Evolutionary conservation across 768 basidiomycete species (phyloP).

Genomic region (Lentinula aciculospora): DNA sequence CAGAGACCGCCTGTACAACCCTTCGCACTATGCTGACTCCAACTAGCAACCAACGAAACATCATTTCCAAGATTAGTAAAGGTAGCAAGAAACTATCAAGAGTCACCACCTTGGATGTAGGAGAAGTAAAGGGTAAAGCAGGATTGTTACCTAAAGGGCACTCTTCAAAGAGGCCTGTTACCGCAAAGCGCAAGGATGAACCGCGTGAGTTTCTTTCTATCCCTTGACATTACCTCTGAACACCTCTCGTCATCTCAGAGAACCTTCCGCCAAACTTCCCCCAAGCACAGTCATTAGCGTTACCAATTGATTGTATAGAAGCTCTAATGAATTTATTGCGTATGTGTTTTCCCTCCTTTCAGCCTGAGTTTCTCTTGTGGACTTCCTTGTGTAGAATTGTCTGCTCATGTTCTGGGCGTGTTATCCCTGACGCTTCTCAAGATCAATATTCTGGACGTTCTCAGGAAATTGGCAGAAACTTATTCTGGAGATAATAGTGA

Average conservation of each 20-base stretch:
- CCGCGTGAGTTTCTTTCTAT: conserved; percentile 12
- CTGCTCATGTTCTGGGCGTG: conserved; percentile 59
- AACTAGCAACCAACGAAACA: conserved; percentile 16
- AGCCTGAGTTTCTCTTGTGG: background rate
- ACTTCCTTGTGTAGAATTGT: conserved; percentile 41
- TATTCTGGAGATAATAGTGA: conserved; percentile 35
- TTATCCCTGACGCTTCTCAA: conserved; percentile 62
- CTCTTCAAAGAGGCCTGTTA: conserved; percentile 27
- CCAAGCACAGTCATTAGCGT: background rate
- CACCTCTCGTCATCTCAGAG: conserved; percentile 1
- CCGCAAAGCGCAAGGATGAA: conserved; percentile 36
- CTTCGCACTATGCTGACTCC: conserved; percentile 31
- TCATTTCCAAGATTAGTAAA: conserved; percentile 13
- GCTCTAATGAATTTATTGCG: background rate
- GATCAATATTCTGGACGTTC: conserved; percentile 60
- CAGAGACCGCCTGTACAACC: conserved; percentile 46
- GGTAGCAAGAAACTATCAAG: conserved; percentile 6
- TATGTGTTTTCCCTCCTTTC: background rate
- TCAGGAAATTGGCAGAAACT: conserved; percentile 54
- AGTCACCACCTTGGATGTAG: conserved; percentile 12
- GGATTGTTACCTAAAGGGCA: background rate
- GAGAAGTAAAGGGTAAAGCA: conserved; percentile 9
- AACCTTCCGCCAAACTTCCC: background rate
- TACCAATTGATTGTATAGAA: background rate
- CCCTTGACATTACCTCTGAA: background rate